Evolutionary conservation across 108 stramenopile species (phyloP).

Genomic region (Skeletonema menzelii): DNA sequence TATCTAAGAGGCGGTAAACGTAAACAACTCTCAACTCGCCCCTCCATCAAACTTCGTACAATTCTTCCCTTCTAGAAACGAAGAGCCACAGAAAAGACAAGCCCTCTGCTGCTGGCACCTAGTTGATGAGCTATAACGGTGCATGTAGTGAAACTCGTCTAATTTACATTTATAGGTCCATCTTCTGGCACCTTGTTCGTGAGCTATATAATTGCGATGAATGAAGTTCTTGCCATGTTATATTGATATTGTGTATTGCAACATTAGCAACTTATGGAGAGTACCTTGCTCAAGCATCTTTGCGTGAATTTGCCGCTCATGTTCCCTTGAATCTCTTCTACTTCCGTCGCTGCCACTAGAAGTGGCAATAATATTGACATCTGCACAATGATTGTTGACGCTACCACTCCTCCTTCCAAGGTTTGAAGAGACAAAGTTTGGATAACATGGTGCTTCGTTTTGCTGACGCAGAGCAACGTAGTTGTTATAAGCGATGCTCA

Average conservation of each 20-base stretch:
- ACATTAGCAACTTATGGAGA: neutral
- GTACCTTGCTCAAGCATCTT: conserved; percentile 1
- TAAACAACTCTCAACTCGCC: no score
- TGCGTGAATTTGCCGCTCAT: neutral
- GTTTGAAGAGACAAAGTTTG: neutral
- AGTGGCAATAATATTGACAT: neutral
- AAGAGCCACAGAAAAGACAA: no score
- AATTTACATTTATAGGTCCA: no score
- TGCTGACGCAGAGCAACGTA: neutral
- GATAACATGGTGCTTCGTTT: neutral
- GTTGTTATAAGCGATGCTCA: neutral
- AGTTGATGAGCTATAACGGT: no score
- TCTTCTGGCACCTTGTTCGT: no score
- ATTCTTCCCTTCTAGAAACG: no score
- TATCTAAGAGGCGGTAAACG: no score
- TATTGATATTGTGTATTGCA: no score
- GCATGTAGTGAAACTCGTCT: no score
- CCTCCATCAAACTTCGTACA: no score
- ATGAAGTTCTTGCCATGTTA: neutral
- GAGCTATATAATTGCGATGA: neutral
- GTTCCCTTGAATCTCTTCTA: neutral
- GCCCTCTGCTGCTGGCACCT: no score
- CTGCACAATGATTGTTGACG: neutral
- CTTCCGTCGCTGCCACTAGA: neutral
- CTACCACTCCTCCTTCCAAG: neutral